phyloP scores from a whole-genome alignment of 2,329 filamentous ascomycete species.

The Apiospora rasikravindrae region DNA sequence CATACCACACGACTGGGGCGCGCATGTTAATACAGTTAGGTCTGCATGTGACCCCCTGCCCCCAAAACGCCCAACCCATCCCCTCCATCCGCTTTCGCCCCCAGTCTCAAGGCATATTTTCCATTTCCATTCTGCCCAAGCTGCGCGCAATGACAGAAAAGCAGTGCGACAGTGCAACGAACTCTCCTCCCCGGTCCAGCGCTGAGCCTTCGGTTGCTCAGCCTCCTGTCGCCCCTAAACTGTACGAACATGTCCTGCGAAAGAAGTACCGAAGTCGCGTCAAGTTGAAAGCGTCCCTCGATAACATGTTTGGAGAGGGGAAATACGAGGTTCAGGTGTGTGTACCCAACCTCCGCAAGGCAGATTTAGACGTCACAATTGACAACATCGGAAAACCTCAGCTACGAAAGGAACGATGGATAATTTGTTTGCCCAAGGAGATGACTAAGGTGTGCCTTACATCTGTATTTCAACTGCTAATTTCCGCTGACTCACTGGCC shows the following conservation, averaged over 20 bases:
- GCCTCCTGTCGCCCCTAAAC: not conserved
- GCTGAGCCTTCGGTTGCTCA: not conserved
- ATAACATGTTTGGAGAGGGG: not conserved
- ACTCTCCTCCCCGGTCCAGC: not conserved
- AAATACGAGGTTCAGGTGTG: not conserved
- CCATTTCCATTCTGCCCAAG: not conserved
- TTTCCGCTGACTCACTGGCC: not conserved
- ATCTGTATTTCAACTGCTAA: no score
- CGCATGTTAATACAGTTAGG: not conserved
- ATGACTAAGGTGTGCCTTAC: not conserved
- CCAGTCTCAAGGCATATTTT: not conserved
- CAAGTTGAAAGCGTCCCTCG: not conserved
- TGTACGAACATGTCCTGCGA: not conserved
- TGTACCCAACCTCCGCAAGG: not conserved
- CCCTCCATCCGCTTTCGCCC: not conserved
- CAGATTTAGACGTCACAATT: not conserved
- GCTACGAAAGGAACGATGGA: conserved; percentile 2
- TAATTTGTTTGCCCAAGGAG: not conserved
- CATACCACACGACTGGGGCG: not conserved
- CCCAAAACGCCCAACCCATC: not conserved
- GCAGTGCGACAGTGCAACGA: not conserved
- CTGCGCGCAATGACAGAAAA: not conserved
- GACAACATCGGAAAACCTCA: not conserved
- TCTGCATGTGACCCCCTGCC: not conserved
- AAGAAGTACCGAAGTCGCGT: not conserved